A percentile compares a stretch with the other conserved stretches of the same genome.
These are phyloP conservation scores for Antitrichia curtipendula DNA, from an alignment of 225 moss, liverwort and hornwort species.

Conservation along the genomic window DNA sequence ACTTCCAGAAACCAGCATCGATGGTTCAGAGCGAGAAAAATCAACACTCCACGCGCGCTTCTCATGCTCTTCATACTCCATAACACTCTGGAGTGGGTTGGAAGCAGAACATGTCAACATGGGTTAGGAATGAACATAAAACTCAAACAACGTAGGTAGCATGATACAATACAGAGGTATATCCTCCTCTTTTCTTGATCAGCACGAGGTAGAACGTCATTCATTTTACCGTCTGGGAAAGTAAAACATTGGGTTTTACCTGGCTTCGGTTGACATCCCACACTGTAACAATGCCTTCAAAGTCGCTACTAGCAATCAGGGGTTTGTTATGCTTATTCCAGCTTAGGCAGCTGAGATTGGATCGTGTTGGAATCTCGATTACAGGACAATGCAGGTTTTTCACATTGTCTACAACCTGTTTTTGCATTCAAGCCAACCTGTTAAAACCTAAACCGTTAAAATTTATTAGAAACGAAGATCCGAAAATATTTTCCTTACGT, in stretches of 20 bases:
- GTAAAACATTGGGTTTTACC: conserved; percentile 21
- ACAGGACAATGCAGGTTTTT: conserved; percentile 63
- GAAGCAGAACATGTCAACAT: background rate
- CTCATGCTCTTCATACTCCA: conserved; percentile 97
- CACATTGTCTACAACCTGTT: conserved; percentile 66
- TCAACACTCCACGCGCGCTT: conserved; percentile 94
- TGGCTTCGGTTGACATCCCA: conserved; percentile 80
- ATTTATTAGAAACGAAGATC: background rate
- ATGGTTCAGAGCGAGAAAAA: conserved; percentile 57
- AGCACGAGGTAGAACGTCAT: background rate
- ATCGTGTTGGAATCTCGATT: conserved; percentile 65
- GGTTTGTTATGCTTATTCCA: conserved; percentile 90
- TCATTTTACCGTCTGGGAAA: background rate
- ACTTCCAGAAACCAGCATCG: conserved; percentile 75
- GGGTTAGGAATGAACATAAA: background rate
- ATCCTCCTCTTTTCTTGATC: background rate
- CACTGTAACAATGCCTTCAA: conserved; percentile 91
- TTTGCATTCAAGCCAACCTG: background rate
- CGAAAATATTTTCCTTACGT: background rate
- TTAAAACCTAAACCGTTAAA: background rate
- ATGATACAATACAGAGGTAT: background rate
- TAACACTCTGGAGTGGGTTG: conserved; percentile 43
- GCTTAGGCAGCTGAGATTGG: conserved; percentile 86
- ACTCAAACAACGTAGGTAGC: background rate
- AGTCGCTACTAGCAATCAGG: conserved; percentile 90